Evolutionary conservation across 305 asterid genomes (phyloP), one percentile per base, ranked within the genome.

Genomic region (Solanum chacoense): DNA sequence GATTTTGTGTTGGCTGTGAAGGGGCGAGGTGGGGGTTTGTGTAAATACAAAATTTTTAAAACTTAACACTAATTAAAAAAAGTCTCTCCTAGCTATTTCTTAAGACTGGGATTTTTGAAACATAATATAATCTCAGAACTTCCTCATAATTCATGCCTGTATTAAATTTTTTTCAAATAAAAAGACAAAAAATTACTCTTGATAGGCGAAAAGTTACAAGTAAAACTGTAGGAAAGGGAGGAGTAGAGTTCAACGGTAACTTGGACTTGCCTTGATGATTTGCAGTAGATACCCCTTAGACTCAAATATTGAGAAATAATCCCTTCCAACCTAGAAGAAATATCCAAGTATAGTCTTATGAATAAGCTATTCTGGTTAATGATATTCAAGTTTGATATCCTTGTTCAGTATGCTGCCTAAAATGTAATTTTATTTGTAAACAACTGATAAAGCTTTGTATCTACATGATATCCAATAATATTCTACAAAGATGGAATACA

Each of bases 391-490:
- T 50, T 83, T 31, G 29, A 71, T 35, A 32, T 35, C 50, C 85
- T 28, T 34, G 85, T 71, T 88, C 37, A 81, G 22, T 67, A 12
- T 35, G 45, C 87, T 34, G 74, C 34, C 26, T 28, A 28, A 81
- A 35, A 28, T 42, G 38, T 42, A 80, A 42, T 28, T 42, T 32
- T 55, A 84, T 38, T 81, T 36, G 24, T 29, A 29, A 81, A 83
- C 65, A 78, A 78, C 65, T 38, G 85, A 78, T 78, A 38, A 36
- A 38, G 63, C 24, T 76, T 14, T 1, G 29, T 87, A 89, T 87
- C 86, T 89, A 91, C 88, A 86, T 40, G 74, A 65, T 38, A 84
- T 77, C 84, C 72, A 87, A 84, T 32, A 38, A 35, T 22, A 81
- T 84, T 35, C 73, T 67, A 55, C 71, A 80, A 80, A 16, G 55